A percentile compares a stretch with the other conserved stretches of the same genome.
phyloP scores from a whole-genome alignment of 2,329 filamentous ascomycete genomes.

The Aaosphaeria pasadenensis region DNA sequence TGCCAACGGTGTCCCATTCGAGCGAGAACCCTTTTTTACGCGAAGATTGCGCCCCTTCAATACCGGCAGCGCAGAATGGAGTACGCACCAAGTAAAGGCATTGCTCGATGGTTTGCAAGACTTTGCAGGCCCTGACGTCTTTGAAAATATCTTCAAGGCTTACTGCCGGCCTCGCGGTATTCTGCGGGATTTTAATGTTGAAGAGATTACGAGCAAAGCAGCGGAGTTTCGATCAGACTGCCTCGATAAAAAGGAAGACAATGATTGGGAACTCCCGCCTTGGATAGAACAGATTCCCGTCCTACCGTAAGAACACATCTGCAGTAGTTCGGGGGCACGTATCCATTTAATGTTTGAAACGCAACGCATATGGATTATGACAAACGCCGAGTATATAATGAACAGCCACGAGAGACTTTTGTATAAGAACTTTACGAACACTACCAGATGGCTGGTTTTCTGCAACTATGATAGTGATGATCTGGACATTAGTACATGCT shows the following conservation, averaged over 20 bases:
- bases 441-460: background rate
- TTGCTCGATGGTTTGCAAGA: conserved; percentile 29
- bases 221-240: conserved; percentile 14
- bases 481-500: background rate
- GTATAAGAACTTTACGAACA: background rate
- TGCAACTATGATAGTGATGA: background rate
- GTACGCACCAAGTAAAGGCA: conserved; percentile 23
- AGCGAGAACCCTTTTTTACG: conserved; percentile 38
- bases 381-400: background rate
- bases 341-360: background rate
- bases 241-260: conserved; percentile 10
- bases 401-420: background rate
- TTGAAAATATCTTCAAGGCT: conserved; percentile 23
- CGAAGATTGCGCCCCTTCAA: conserved; percentile 22
- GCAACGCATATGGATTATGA: background rate
- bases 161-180: conserved; percentile 21
- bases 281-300: conserved; percentile 29
- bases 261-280: conserved; percentile 17
- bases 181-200: conserved; percentile 26
- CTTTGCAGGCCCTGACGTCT: conserved; percentile 21
- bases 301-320: conserved; percentile 4
- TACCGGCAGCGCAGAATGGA: conserved; percentile 25
- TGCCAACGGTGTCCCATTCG: conserved; percentile 38
- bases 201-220: conserved; percentile 12
- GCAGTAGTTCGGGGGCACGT: background rate